Evolutionary conservation across 2,329 filamentous ascomycete genomes (phyloP).

Genomic region (Microcyclosporella mali): DNA sequence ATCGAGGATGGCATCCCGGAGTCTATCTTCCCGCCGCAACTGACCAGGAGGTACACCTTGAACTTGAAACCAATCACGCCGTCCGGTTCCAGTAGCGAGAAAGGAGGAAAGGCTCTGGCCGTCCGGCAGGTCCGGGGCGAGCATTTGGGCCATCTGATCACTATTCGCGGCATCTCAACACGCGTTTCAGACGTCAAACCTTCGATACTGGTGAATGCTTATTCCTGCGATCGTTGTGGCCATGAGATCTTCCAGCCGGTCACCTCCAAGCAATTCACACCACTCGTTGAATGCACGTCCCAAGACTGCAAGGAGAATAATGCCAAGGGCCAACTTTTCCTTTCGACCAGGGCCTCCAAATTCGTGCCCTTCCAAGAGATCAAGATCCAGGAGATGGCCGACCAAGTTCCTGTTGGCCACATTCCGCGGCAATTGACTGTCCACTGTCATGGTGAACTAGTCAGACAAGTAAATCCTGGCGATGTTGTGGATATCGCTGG

Average conservation of each 20-base stretch:
- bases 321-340: constrained; percentile 84
- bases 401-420: constrained; percentile 95
- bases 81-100: constrained; percentile 58
- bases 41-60: constrained; percentile 88
- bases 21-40: constrained; percentile 81
- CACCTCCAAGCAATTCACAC: constrained; percentile 82
- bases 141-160: constrained; percentile 88
- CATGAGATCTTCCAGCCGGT: constrained; percentile 97
- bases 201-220: constrained; percentile 93
- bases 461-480: constrained; percentile 82
- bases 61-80: constrained; percentile 90
- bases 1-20: constrained; percentile 54
- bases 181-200: constrained; percentile 97
- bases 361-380: constrained; percentile 97
- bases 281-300: constrained; percentile 79
- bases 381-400: constrained; percentile 98
- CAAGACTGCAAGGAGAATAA: constrained; percentile 86
- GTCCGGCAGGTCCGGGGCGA: constrained; percentile 90
- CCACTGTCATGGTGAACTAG: constrained; percentile 79
- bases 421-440: constrained; percentile 89
- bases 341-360: constrained; percentile 93
- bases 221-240: constrained; percentile 93
- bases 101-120: constrained; percentile 62
- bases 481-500: constrained; percentile 91
- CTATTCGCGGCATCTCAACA: constrained; percentile 87